A percentile compares a stretch with the other conserved stretches of the same genome.
phyloP scores from a whole-genome alignment of 768 basidiomycete genomes.

The Termitomyces sp. region DNA sequence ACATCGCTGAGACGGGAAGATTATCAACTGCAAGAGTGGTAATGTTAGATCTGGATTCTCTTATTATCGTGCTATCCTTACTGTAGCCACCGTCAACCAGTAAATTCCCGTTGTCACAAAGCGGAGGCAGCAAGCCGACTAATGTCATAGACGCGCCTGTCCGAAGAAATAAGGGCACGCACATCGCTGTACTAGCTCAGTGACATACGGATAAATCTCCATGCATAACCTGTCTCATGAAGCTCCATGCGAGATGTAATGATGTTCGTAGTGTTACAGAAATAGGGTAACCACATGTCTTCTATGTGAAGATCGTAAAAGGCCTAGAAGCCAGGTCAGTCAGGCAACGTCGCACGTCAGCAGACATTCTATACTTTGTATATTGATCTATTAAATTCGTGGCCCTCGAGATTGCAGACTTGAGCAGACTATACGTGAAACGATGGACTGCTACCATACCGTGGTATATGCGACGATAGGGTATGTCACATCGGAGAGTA shows the following conservation, averaged over 20 bases:
- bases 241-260: conserved; percentile 95
- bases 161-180: neutral
- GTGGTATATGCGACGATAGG: conserved; percentile 93
- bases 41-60: neutral
- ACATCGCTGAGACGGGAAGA: conserved; percentile 87
- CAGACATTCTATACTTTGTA: conserved; percentile 61
- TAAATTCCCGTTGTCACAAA: conserved; percentile 92
- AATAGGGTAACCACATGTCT: conserved; percentile 99
- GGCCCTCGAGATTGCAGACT: conserved; percentile 56
- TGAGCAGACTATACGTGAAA: neutral
- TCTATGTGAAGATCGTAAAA: conserved; percentile 94
- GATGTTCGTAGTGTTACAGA: conserved; percentile 98
- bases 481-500: conserved; percentile 91
- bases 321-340: conserved; percentile 36
- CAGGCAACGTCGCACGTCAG: neutral
- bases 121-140: conserved; percentile 89
- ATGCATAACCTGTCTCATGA: conserved; percentile 98
- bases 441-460: conserved; percentile 20
- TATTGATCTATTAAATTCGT: conserved; percentile 91
- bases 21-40: conserved; percentile 66
- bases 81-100: conserved; percentile 88
- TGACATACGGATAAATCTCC: conserved; percentile 79
- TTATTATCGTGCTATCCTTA: conserved; percentile 30
- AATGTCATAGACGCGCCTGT: conserved; percentile 95
- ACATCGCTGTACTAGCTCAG: neutral